Base-by-base conservation (phyloP, 2,329 filamentous ascomycete species). In the Thermothelomyces thermophilus region DNA sequence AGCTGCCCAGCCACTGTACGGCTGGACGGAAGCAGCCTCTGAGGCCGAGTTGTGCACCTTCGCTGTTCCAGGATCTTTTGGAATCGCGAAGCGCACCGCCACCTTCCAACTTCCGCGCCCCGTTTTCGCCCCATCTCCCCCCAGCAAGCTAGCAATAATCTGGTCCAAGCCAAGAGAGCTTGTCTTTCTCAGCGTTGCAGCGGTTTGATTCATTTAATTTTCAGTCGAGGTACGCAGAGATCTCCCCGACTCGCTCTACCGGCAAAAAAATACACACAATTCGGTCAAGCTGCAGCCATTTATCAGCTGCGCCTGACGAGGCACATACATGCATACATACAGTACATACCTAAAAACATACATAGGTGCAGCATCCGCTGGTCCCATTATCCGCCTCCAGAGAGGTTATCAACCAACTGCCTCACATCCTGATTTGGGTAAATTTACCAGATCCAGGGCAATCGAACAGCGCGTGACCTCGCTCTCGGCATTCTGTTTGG, bases 1-100 rank as follows among this genome's bases (percentile, higher is more conserved):
- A 42, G 35, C 40, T 44, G 53, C 55, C 53, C 51, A 54, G 53
- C 52, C n/a, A n/a, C n/a, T n/a, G n/a, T 48, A 52, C 54, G 54
- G 56, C 47, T 56, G 47, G 54, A 51, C 52, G 54, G 52, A 52
- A 55, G 48, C 36, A 24, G 45, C 41, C 20, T 34, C 14, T 31
- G 14, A 19, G 22, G 28, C 41, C 50, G 33, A n/a, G 30, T 14
- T 10, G 11, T 28, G 24, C 9, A 9, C 24, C 24, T 26, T 26
- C 24, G 24, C 24, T 9, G 24, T 26, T 26, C 24, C 24, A 26
- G 24, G 24, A n/a, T 30, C 24, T 41, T 42, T 42, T 36, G 46
- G 31, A 30, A 26, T 14, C 10, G 24, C 39, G 22, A 42, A 28
- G 22, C 30, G 33, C 24, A 26, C 24, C 33, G 47, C 35, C 35